phyloP scores from a whole-genome alignment of 176 grass and related monocot species.

The Pharus latifolius region DNA sequence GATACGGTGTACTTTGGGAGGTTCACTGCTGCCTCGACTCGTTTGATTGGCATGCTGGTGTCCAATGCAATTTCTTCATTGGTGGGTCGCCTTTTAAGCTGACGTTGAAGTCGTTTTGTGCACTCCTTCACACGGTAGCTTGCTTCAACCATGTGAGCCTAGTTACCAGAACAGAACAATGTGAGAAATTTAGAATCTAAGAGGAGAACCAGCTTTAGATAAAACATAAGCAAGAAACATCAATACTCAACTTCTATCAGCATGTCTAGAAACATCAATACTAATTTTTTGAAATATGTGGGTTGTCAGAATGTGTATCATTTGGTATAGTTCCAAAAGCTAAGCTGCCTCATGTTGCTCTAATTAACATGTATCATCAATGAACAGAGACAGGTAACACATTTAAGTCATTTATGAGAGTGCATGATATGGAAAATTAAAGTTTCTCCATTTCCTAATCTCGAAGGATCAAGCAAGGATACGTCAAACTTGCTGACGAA shows the following conservation, averaged over 20 bases:
- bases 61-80: slow-evolving; percentile 54
- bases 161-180: slow-evolving; percentile 1
- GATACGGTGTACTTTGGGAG: slow-evolving; percentile 60
- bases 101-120: slow-evolving; percentile 35
- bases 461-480: too few species aligned
- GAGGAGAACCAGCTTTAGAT: neutral
- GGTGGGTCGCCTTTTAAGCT: slow-evolving; percentile 51
- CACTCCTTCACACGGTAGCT: slow-evolving; percentile 58
- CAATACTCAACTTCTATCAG: too few species aligned
- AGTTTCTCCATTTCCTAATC: too few species aligned
- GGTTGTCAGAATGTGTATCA: neutral
- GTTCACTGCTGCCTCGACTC: slow-evolving; percentile 45
- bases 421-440: too few species aligned
- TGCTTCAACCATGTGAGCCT: slow-evolving; percentile 69
- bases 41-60: slow-evolving; percentile 59
- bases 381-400: neutral
- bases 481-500: too few species aligned
- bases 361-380: neutral
- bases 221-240: neutral
- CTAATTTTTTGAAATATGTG: too few species aligned
- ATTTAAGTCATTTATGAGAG: too few species aligned
- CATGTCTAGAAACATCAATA: too few species aligned
- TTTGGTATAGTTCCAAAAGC: neutral
- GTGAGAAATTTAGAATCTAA: neutral
- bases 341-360: neutral